A percentile compares a stretch with the other conserved stretches of the same genome.
Evolutionary conservation across 352 stramenopile species (phyloP).

Genomic region (Globisporangium ultimum): DNA sequence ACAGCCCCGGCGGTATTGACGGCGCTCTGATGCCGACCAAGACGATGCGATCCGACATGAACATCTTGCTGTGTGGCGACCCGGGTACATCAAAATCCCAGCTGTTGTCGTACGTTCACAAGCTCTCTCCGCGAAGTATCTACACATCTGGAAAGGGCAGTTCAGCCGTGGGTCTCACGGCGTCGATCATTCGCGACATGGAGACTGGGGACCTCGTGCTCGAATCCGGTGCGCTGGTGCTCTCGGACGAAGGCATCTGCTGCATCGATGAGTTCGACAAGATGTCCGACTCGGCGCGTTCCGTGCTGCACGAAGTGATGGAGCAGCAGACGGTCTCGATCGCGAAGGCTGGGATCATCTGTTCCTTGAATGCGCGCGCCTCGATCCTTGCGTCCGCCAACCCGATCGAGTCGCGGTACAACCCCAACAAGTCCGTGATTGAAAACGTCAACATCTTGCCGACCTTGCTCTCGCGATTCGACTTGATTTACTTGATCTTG

Average conservation of each 20-base stretch:
- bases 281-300: conserved; percentile 97
- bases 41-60: conserved; percentile 95
- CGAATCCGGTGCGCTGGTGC: conserved; percentile 95
- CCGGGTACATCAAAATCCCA: conserved; percentile 98
- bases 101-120: conserved; percentile 96
- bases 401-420: conserved; percentile 98
- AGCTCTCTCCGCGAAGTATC: conserved; percentile 95
- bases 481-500: conserved; percentile 99
- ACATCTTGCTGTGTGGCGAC: conserved; percentile 98
- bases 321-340: conserved; percentile 98
- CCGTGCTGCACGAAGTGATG: conserved; percentile 99
- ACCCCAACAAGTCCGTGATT: conserved; percentile 96
- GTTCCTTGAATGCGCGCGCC: conserved; percentile 96
- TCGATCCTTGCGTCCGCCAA: conserved; percentile 99
- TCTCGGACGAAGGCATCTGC: conserved; percentile 97
- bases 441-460: conserved; percentile 98
- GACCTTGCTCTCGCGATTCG: conserved; percentile 97
- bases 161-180: conserved; percentile 98
- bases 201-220: conserved; percentile 98
- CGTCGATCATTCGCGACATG: conserved; percentile 94
- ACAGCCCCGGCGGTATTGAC: conserved; percentile 30
- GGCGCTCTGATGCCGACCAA: conserved; percentile 47
- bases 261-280: conserved; percentile 99
- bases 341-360: conserved; percentile 98
- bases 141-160: conserved; percentile 99